Evolutionary conservation across 2,329 filamentous ascomycete species (phyloP), one percentile per base, ranked within the genome.

Genomic region (Didymosphaeria variabile): DNA sequence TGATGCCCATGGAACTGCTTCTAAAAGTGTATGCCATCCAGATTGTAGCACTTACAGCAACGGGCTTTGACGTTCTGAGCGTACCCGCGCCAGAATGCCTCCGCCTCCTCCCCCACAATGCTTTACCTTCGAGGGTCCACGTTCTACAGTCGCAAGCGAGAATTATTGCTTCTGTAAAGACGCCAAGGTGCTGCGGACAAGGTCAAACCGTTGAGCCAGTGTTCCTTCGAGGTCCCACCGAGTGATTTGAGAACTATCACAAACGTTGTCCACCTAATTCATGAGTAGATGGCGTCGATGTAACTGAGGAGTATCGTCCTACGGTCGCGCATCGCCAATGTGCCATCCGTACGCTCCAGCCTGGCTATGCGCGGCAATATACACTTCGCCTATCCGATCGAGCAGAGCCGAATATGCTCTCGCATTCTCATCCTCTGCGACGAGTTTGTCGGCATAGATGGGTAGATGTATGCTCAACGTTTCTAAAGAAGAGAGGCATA

Each of bases 311-410:
- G n/a, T n/a, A n/a, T n/a, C n/a, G n/a, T n/a, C n/a, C n/a, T n/a
- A n/a, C 0, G 86, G 85, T 3, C 79, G 70, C 2, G 74, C 71
- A 64, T 89, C 86, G 1, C 81, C 83, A 10, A 83, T 77, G 9
- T 83, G 75, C 80, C 80, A 86, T 9, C 77, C 80, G 60, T 80
- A 79, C 9, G 76, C 76, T 1, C 81, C 80, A 5, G 83, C 82
- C 17, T 85, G 80, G 0, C 83, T 85, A 62, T 88, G 83, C 0
- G 81, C 81, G 10, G 88, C 61, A 2, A 87, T 67, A 36, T 84
- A 72, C 0, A 77, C 77, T 1, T 75, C 72, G 3, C 80, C 82
- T n/a, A 82, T 81, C 10, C 64, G 70, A 13, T 82, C 72, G 12
- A 86, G 76, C 1, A 86, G 77, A 1, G 73, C 75, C 2, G 72